These are phyloP conservation scores for Stagonosporopsis vannaccii DNA, from an alignment of 2,329 filamentous ascomycete species.

Conservation along the genomic window DNA sequence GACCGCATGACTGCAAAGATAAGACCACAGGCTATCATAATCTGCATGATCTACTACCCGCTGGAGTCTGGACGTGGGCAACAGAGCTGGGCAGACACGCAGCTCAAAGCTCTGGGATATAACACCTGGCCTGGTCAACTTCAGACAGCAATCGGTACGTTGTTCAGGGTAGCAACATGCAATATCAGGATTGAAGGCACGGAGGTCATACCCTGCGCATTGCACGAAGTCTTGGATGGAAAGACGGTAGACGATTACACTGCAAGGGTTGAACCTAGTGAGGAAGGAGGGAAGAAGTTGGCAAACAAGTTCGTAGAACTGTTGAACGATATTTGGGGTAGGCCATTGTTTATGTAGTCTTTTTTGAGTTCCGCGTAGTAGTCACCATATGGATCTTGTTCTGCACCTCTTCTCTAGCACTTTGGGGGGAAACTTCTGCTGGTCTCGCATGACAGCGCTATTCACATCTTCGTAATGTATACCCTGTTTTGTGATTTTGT, in stretches of 20 bases:
- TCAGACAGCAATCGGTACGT: conserved; percentile 43
- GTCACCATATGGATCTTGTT: conserved; percentile 3
- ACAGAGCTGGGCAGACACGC: conserved; percentile 43
- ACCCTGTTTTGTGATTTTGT: conserved; percentile 10
- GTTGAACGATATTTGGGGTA: conserved; percentile 9
- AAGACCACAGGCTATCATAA: conserved; percentile 44
- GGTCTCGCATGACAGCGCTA: neutral
- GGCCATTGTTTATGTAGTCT: neutral
- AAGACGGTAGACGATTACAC: conserved; percentile 40
- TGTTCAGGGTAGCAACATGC: conserved; percentile 42
- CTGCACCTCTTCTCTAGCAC: neutral
- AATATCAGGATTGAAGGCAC: conserved; percentile 40
- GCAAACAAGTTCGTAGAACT: conserved; percentile 35
- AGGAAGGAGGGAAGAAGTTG: conserved; percentile 46
- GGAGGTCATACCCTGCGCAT: conserved; percentile 39
- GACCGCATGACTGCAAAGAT: conserved; percentile 31
- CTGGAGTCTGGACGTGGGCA: conserved; percentile 39
- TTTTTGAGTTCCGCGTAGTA: neutral
- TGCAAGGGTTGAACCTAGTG: conserved; percentile 47
- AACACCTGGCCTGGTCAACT: conserved; percentile 37
- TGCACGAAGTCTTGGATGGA: conserved; percentile 45
- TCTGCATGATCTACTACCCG: conserved; percentile 51
- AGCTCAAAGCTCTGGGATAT: conserved; percentile 43
- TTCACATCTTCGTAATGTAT: conserved; percentile 17
- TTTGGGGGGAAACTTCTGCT: neutral